Percentiles rank a stretch among this genome's conserved stretches.
Conservation (phyloP, 768 basidiomycete genomes). For the Coprinellus micaceus region DNA sequence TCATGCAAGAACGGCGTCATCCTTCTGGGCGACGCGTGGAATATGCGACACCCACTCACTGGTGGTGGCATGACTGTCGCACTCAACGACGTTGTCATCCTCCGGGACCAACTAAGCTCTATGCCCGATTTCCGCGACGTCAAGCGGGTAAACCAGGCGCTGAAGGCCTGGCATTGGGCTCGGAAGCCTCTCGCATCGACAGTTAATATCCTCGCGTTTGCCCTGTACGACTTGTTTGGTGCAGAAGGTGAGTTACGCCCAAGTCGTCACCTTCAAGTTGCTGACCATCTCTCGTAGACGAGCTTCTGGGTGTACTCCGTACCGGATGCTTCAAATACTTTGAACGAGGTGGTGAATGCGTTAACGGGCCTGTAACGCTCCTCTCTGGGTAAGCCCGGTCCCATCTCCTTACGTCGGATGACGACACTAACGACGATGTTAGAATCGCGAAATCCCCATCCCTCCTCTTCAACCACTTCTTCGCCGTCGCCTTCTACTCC, state of each 20-base stretch:
- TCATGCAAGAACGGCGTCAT: slow-evolving; percentile 66
- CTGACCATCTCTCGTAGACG: slow-evolving; percentile 36
- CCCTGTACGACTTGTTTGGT: slow-evolving; percentile 91
- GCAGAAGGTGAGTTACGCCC: slow-evolving; percentile 69
- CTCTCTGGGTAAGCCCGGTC: slow-evolving; percentile 68
- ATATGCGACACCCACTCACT: slow-evolving; percentile 98
- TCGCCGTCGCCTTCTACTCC: slow-evolving; percentile 91
- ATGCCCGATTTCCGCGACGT: slow-evolving; percentile 46
- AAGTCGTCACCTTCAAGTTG: neutral
- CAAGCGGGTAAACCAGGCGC: slow-evolving; percentile 43
- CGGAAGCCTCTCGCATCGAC: slow-evolving; percentile 82
- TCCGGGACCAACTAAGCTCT: slow-evolving; percentile 56
- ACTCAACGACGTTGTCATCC: slow-evolving; percentile 76
- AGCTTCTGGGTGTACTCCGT: slow-evolving; percentile 58
- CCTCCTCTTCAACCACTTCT: slow-evolving; percentile 88
- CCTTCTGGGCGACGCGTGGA: slow-evolving; percentile 94
- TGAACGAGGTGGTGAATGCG: slow-evolving; percentile 84
- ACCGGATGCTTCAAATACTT: slow-evolving; percentile 98
- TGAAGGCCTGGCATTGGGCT: slow-evolving; percentile 81
- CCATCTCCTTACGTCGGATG: neutral
- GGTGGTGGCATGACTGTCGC: slow-evolving; percentile 99
- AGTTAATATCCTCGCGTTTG: slow-evolving; percentile 89
- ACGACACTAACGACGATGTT: slow-evolving; percentile 3
- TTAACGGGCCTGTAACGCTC: slow-evolving; percentile 85
- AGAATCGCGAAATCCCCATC: slow-evolving; percentile 80